Conservation (phyloP, 139 green algal species). For the Chlamydomonas sp. region DNA sequence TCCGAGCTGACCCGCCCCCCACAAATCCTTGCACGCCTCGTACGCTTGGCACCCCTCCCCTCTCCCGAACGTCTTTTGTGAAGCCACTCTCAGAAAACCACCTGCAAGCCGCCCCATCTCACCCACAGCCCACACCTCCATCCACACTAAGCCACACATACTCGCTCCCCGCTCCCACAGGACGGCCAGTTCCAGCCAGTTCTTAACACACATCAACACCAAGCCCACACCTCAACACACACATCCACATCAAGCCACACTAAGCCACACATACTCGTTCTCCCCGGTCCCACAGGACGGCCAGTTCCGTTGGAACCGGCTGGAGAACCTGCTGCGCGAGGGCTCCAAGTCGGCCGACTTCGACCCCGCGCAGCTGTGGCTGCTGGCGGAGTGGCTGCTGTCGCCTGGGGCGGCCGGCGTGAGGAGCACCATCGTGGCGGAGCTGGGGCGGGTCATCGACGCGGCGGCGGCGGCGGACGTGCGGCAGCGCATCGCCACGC, state of each 20-base stretch:
- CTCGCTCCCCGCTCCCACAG: too few species aligned
- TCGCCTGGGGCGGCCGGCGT: conserved; percentile 56
- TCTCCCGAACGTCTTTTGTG: too few species aligned
- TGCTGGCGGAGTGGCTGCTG: conserved; percentile 86
- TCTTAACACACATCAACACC: too few species aligned
- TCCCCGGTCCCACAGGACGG: conserved; percentile 48
- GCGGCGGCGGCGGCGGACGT: conserved; percentile 62
- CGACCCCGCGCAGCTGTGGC: conserved; percentile 87
- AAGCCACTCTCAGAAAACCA: too few species aligned
- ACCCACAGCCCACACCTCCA: too few species aligned
- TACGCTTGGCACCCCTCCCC: too few species aligned
- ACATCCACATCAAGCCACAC: neutral
- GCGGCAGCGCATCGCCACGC: conserved; percentile 32
- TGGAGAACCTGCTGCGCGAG: conserved; percentile 91
- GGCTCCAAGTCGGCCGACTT: conserved; percentile 83
- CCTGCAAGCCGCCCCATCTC: too few species aligned
- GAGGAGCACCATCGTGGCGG: conserved; percentile 61
- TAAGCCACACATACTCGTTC: neutral
- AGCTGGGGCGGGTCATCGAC: conserved; percentile 81
- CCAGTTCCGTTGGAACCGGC: conserved; percentile 78
- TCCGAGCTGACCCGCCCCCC: too few species aligned
- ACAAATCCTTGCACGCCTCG: too few species aligned
- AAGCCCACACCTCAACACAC: neutral
- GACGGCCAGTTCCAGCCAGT: too few species aligned
- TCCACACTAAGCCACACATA: too few species aligned